Evolutionary conservation across 2,329 filamentous ascomycete species (phyloP).

Genomic region (Ustulina deusta): DNA sequence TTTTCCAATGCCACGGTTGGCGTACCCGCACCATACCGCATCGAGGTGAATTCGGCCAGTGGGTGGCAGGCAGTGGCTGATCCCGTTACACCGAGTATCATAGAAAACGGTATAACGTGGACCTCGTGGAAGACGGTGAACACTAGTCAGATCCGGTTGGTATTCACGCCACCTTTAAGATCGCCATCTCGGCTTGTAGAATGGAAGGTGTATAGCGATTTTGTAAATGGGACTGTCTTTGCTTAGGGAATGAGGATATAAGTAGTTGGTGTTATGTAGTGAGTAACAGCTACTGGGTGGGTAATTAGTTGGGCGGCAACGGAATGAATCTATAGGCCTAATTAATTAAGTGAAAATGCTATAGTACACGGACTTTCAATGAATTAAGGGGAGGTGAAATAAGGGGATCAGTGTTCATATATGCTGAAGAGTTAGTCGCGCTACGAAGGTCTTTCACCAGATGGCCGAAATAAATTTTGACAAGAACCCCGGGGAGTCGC

Average conservation of each 20-base stretch:
- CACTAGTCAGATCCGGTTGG: constrained; percentile 24
- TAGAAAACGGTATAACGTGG: constrained; percentile 32
- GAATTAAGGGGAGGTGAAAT: too few relatives aligned
- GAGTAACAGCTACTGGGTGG: not conserved
- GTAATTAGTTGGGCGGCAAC: too few relatives aligned
- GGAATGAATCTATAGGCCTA: too few relatives aligned
- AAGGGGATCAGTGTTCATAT: too few relatives aligned
- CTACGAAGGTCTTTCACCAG: too few relatives aligned
- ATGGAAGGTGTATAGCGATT: constrained; percentile 34
- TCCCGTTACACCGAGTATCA: constrained; percentile 15
- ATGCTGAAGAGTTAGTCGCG: too few relatives aligned
- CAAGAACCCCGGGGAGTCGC: too few relatives aligned
- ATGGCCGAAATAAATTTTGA: too few relatives aligned
- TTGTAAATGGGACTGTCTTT: constrained; percentile 31
- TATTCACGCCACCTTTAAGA: constrained; percentile 23
- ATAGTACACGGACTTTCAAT: too few relatives aligned
- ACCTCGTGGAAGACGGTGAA: constrained; percentile 27
- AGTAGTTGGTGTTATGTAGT: not conserved
- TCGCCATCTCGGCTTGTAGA: constrained; percentile 28
- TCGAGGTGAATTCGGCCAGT: constrained; percentile 20
- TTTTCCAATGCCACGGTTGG: constrained; percentile 8
- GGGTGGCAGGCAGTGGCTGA: constrained; percentile 22
- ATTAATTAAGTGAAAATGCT: too few relatives aligned
- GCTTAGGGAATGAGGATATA: not conserved
- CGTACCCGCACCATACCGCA: constrained; percentile 17